A percentile compares a stretch with the other conserved stretches of the same genome.
Conservation (phyloP, 1,284 basidiomycete species). For the Agaricales sp. region DNA sequence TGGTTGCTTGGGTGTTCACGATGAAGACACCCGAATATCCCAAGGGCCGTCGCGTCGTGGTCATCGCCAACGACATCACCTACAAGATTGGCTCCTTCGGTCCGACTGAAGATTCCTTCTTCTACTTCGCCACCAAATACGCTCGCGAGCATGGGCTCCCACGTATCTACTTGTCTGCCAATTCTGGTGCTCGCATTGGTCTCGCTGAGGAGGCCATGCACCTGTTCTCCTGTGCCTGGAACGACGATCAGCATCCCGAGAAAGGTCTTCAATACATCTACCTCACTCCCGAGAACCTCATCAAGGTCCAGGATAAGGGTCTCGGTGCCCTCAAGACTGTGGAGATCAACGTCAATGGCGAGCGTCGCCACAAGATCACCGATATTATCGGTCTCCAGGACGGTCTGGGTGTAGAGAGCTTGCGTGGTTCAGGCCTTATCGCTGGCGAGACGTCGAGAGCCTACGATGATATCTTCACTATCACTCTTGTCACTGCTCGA, state of each 20-base stretch:
- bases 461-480: slow-evolving; percentile 99
- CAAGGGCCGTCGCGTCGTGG: slow-evolving; percentile 77
- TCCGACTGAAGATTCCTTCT: slow-evolving; percentile 92
- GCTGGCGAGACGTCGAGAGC: slow-evolving; percentile 98
- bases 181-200: slow-evolving; percentile 96
- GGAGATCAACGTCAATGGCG: slow-evolving; percentile 81
- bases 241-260: slow-evolving; percentile 71
- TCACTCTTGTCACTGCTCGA: slow-evolving; percentile 96
- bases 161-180: slow-evolving; percentile 95
- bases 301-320: slow-evolving; percentile 78
- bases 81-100: slow-evolving; percentile 99
- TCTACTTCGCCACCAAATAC: slow-evolving; percentile 91
- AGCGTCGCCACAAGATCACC: slow-evolving; percentile 87
- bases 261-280: slow-evolving; percentile 98
- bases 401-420: slow-evolving; percentile 95
- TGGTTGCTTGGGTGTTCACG: slow-evolving; percentile 97
- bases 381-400: slow-evolving; percentile 95
- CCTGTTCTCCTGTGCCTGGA: slow-evolving; percentile 91
- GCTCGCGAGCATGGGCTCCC: slow-evolving; percentile 85
- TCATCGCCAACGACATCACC: slow-evolving; percentile 98
- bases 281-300: slow-evolving; percentile 78
- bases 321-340: slow-evolving; percentile 71
- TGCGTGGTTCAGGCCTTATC: slow-evolving; percentile 95
- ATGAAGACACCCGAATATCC: slow-evolving; percentile 93
- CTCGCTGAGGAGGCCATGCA: slow-evolving; percentile 88